Base-by-base conservation (phyloP, 352 stramenopile species). In the Aphanomyces euteiches region DNA sequence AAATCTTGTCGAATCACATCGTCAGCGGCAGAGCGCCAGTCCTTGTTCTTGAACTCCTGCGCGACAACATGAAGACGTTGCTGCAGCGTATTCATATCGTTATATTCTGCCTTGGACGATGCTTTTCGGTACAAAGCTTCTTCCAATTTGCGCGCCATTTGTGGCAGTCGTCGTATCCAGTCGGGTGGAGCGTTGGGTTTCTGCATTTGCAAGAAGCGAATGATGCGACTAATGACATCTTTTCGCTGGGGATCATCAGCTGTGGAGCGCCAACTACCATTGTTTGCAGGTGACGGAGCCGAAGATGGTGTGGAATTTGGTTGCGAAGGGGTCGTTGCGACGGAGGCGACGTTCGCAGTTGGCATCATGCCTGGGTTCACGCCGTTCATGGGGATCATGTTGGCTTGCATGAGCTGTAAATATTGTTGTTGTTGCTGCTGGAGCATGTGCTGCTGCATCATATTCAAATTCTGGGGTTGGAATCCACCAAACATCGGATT, bases 131-230 rank as follows among this genome's bases (percentile, higher is more conserved):
- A 97, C 17, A 97, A 73, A 53, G 84, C 90, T 66, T 96, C 88
- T 66, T 97, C 90, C 50, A 97, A 76, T 43, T 88, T 78, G 48
- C 90, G 90, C 4, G 90, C 90, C 89, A 97, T 97, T 72, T 96
- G 83, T 7, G 88, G 88, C n/a, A 97, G 75, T 68, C 95, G 94
- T 57, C 92, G 80, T 65, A 96, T 76, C 88, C 89, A 96, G 75
- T 95, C 88, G 45, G 87, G 74, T 36, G 85, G 80, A 13, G 90
- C 88, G 77, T 97, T 90, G 34, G 88, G 87, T 54, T 93, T 93
- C 38, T 89, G 79, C 73, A 90, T 78, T 69, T 93, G 78, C 60
- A 97, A 78, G 13, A 97, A 75, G 57, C 86, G 79, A 8, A 93
- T 85, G 76, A 85, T 93, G 45, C 57, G 50, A 7, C 38, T 43